A percentile compares a stretch with the other conserved stretches of the same genome.
These are phyloP conservation scores for Talaromyces sp. DNA, from an alignment of 2,329 filamentous ascomycete genomes.

Conservation along the genomic window DNA sequence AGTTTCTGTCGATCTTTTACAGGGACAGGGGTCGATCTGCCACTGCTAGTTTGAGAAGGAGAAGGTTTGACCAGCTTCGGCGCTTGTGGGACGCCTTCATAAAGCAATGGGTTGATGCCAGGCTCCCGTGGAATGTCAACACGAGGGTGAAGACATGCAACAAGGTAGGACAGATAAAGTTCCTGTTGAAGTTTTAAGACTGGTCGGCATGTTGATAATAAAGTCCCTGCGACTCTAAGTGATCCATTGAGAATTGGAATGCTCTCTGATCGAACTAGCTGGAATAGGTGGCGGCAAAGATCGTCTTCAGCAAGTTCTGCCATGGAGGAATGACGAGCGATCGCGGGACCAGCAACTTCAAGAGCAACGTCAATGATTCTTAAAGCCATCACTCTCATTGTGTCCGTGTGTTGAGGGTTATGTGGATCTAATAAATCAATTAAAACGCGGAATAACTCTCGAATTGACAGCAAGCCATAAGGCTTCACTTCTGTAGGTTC, in stretches of 20 bases:
- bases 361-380: conserved; percentile 95
- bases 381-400: conserved; percentile 94
- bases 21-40: conserved; percentile 81
- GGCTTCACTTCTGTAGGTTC: conserved; percentile 62
- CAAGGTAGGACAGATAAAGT: conserved; percentile 87
- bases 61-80: conserved; percentile 79
- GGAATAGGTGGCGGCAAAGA: conserved; percentile 89
- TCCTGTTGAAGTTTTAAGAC: conserved; percentile 96
- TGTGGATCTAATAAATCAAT: conserved; percentile 92
- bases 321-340: conserved; percentile 84
- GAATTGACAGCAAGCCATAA: conserved; percentile 89
- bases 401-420: conserved; percentile 86
- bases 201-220: conserved; percentile 82
- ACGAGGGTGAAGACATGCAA: conserved; percentile 89
- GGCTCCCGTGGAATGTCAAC: conserved; percentile 89
- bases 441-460: conserved; percentile 88
- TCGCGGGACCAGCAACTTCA: conserved; percentile 92
- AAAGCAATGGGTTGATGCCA: conserved; percentile 84
- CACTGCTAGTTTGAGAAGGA: conserved; percentile 71
- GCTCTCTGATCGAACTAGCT: conserved; percentile 92
- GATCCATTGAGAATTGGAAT: conserved; percentile 93
- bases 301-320: conserved; percentile 87
- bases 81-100: conserved; percentile 86
- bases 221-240: conserved; percentile 81
- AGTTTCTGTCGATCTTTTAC: conserved; percentile 90